Evolutionary conservation across 2,329 filamentous ascomycete species (phyloP), one percentile per base, ranked within the genome.

Genomic region (Colletotrichum viniferum): DNA sequence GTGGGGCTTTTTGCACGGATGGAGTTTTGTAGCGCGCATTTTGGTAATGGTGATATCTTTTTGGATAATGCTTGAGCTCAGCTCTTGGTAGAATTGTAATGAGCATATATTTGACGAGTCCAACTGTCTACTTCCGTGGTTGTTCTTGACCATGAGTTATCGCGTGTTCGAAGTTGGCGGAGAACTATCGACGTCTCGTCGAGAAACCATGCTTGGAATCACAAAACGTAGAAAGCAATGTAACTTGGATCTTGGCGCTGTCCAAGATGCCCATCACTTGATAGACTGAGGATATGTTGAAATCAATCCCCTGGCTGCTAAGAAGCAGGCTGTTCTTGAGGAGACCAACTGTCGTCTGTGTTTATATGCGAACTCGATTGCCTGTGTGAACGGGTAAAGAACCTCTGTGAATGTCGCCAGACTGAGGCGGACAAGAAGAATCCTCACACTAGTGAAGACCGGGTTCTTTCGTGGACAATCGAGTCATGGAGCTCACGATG

Each of bases 151-250:
- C 1, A 12, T 6, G 38, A 48, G 18, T 10, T 6, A 4, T 48
- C 38, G 4, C 18, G 38, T 5, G 16, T n/a, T 43, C 1, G 0
- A 48, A 48, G 38, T 48, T 12, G 38, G 38, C 18, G 38, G 1
- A 10, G 8, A 1, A 6, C 1, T n/a, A 10, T 43, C 3, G 18
- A n/a, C 38, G 4, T 10, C 8, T n/a, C 3, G 38, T 3, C 3
- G 38, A n/a, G 38, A 43, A 18, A 18, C 18, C 4, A 43, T 3
- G 18, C 36, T 38, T 4, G 36, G 14, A 4, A 16, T 16, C 34
- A 36, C 4, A 43, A 7, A 18, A 9, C 9, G 16, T n/a, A 3
- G 38, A n/a, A n/a, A 43, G 5, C 38, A n/a, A n/a, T 9, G 16
- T n/a, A 6, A 3, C 4, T 2, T 43, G 38, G 8, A 10, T 43